Evolutionary conservation across 2,329 filamentous ascomycete genomes (phyloP).

Genomic region (Colletotrichum tropicicola): DNA sequence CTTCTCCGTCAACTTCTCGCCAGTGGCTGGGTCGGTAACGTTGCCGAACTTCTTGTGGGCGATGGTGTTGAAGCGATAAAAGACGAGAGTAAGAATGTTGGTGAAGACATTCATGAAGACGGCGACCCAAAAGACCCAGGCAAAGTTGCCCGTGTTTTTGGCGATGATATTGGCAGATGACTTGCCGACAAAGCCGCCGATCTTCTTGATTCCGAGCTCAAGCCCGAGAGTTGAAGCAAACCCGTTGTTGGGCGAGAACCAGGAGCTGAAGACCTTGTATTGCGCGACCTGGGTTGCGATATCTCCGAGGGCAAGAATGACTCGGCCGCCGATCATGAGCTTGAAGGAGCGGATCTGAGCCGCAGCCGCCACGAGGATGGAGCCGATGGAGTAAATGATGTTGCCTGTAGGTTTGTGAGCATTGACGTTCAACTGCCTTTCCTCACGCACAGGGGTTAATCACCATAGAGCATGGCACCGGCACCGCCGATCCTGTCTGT

Average conservation of each 20-base stretch:
- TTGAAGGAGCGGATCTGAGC: conserved; percentile 64
- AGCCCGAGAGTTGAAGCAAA: conserved; percentile 70
- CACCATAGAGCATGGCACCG: conserved; percentile 40
- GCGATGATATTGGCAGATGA: conserved; percentile 68
- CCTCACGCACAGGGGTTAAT: not conserved
- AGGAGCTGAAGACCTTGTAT: conserved; percentile 72
- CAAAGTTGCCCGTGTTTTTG: conserved; percentile 64
- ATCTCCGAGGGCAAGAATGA: conserved; percentile 67
- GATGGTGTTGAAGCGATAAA: conserved; percentile 65
- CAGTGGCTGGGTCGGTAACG: conserved; percentile 62
- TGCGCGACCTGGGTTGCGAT: conserved; percentile 71
- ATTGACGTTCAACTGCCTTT: not conserved
- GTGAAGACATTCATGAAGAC: conserved; percentile 73
- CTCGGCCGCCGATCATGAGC: conserved; percentile 67
- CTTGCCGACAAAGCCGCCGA: conserved; percentile 69
- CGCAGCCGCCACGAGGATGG: conserved; percentile 66
- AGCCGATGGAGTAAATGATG: conserved; percentile 64
- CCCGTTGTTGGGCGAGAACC: conserved; percentile 69
- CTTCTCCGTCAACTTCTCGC: conserved; percentile 67
- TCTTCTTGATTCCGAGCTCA: conserved; percentile 68
- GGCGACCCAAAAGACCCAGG: conserved; percentile 69
- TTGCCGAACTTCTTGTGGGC: conserved; percentile 56
- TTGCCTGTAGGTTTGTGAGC: conserved; percentile 55
- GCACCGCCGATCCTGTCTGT: conserved; percentile 69
- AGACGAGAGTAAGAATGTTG: conserved; percentile 60